Percentiles rank a stretch among this genome's conserved stretches.
Evolutionary conservation across 1,139 yeast genomes (phyloP).

Genomic region (Candida sp.): DNA sequence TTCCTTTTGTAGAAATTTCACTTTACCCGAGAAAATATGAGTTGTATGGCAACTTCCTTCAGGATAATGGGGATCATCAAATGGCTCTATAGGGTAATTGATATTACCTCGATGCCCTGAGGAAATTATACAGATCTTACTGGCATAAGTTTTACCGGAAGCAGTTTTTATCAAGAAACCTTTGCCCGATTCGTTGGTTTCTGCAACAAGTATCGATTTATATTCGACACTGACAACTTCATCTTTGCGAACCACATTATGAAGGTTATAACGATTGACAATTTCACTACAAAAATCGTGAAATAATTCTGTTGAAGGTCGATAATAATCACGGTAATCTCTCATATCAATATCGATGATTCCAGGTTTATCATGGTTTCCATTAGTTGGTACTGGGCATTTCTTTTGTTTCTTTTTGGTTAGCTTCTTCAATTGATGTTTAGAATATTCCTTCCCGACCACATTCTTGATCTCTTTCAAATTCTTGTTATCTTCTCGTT

Average conservation of each 20-base stretch:
- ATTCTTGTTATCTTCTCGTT: constrained; percentile 26
- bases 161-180: constrained; percentile 28
- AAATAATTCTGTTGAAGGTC: constrained; percentile 42
- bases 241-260: constrained; percentile 28
- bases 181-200: constrained; percentile 19
- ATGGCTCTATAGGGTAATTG: constrained; percentile 32
- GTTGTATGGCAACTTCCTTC: constrained; percentile 42
- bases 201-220: constrained; percentile 20
- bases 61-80: constrained; percentile 19
- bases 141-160: constrained; percentile 25
- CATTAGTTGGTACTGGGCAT: constrained; percentile 12
- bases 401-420: constrained; percentile 13
- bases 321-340: constrained; percentile 44
- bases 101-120: constrained; percentile 40
- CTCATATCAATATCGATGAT: constrained; percentile 42
- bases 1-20: constrained; percentile 20
- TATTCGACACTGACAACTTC: constrained; percentile 32
- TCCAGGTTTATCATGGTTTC: constrained; percentile 27
- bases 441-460: constrained; percentile 44
- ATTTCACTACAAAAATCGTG: constrained; percentile 37
- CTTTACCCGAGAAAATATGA: constrained; percentile 29
- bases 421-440: constrained; percentile 38
- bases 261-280: constrained; percentile 28
- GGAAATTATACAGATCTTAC: constrained; percentile 37
- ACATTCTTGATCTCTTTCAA: constrained; percentile 43